These are phyloP conservation scores for Lactarius tabidus DNA, from an alignment of 768 basidiomycete genomes.

Conservation along the genomic window DNA sequence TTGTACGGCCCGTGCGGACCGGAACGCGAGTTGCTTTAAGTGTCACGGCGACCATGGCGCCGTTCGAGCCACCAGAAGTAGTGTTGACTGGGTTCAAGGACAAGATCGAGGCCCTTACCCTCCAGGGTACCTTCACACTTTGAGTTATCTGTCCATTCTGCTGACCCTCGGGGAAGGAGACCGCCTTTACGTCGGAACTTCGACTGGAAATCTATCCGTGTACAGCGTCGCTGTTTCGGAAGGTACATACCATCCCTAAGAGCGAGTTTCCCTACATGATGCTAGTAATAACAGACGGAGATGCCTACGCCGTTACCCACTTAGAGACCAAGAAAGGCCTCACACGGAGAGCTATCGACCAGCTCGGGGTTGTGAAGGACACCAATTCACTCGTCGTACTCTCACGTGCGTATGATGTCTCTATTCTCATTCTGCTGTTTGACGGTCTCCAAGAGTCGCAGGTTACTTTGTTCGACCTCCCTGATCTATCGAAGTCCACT, in stretches of 20 bases:
- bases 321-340: slow-evolving; percentile 66
- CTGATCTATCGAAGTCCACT: slow-evolving; percentile 65
- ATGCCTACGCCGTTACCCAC: slow-evolving; percentile 37
- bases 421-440: neutral
- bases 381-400: slow-evolving; percentile 82
- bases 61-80: slow-evolving; percentile 20
- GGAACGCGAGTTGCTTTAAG: neutral
- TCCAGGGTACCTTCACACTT: slow-evolving; percentile 16
- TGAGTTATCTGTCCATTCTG: neutral
- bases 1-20: neutral
- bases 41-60: slow-evolving; percentile 12
- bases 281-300: slow-evolving; percentile 29
- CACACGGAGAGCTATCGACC: slow-evolving; percentile 73
- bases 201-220: slow-evolving; percentile 50
- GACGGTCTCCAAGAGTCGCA: slow-evolving; percentile 50
- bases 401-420: slow-evolving; percentile 53
- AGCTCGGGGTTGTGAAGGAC: slow-evolving; percentile 80
- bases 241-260: slow-evolving; percentile 32
- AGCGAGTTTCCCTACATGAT: neutral
- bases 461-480: slow-evolving; percentile 72
- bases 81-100: slow-evolving; percentile 24
- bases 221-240: slow-evolving; percentile 43
- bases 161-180: slow-evolving; percentile 36
- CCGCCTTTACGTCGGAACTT: slow-evolving; percentile 60
- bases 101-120: slow-evolving; percentile 18